Evolutionary conservation across 768 basidiomycete species (phyloP).

Genomic region (Pleurotus tuber-regium): DNA sequence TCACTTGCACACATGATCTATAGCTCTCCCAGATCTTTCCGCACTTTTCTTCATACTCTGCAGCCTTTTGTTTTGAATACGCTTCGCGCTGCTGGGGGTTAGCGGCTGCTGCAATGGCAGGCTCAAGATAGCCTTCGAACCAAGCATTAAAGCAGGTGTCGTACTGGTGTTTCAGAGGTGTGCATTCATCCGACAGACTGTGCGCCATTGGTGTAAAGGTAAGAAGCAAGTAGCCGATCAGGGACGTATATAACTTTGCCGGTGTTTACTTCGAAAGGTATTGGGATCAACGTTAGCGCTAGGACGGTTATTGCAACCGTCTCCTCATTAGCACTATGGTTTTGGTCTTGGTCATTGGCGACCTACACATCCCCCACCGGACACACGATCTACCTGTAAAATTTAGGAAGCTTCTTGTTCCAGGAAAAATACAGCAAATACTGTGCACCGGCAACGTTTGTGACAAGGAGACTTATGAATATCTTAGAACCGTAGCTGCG

Average conservation of each 20-base stretch:
- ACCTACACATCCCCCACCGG: slow-evolving; percentile 93
- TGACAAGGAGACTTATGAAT: slow-evolving; percentile 97
- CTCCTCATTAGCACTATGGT: slow-evolving; percentile 76
- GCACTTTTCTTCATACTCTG: slow-evolving; percentile 84
- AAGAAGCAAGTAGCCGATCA: too few species aligned
- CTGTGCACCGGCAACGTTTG: slow-evolving; percentile 97
- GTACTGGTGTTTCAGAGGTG: slow-evolving; percentile 84
- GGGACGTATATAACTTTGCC: too few species aligned
- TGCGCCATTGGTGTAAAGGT: slow-evolving; percentile 81
- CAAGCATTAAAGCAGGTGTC: slow-evolving; percentile 96
- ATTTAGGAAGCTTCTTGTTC: slow-evolving; percentile 94
- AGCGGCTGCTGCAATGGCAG: slow-evolving; percentile 49
- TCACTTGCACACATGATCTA: slow-evolving; percentile 78
- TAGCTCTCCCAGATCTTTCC: slow-evolving; percentile 83
- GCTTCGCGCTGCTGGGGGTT: slow-evolving; percentile 45
- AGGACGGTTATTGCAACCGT: too few species aligned
- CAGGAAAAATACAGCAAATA: slow-evolving; percentile 97
- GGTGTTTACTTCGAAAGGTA: too few species aligned
- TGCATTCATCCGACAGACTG: slow-evolving; percentile 83
- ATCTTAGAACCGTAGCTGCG: slow-evolving; percentile 88
- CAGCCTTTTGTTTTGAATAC: slow-evolving; percentile 76
- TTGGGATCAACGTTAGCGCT: too few species aligned
- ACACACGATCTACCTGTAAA: slow-evolving; percentile 89
- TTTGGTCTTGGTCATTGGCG: slow-evolving; percentile 94
- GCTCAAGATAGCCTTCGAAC: slow-evolving; percentile 96